phyloP scores from a whole-genome alignment of 306 rosid genomes.

The Dryas drummondii region DNA sequence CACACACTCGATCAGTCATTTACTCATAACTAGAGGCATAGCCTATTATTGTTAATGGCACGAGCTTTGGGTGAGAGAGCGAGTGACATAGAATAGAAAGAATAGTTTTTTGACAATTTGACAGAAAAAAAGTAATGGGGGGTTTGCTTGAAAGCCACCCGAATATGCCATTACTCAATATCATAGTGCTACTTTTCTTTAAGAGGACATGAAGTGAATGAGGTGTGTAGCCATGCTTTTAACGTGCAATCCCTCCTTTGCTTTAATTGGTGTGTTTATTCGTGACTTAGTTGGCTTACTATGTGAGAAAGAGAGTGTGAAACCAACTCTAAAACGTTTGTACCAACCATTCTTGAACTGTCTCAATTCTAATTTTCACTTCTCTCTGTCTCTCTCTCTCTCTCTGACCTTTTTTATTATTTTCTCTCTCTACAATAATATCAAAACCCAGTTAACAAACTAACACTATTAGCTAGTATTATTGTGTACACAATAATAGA shows the following conservation, averaged over 20 bases:
- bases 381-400: slow-evolving; percentile 15
- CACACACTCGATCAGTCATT: too few relatives aligned
- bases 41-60: neutral
- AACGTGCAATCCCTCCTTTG: slow-evolving; percentile 49
- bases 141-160: slow-evolving; percentile 43
- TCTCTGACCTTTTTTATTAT: slow-evolving; percentile 23
- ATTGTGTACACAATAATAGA: slow-evolving; percentile 4
- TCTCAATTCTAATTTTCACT: slow-evolving; percentile 3
- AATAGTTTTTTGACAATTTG: neutral
- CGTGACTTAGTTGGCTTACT: slow-evolving; percentile 38
- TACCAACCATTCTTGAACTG: slow-evolving; percentile 40
- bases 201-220: slow-evolving; percentile 34
- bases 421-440: slow-evolving; percentile 6
- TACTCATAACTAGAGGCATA: too few relatives aligned
- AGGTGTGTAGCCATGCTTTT: slow-evolving; percentile 41
- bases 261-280: slow-evolving; percentile 37
- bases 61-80: slow-evolving; percentile 21
- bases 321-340: slow-evolving; percentile 39
- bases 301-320: slow-evolving; percentile 38
- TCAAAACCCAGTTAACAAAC: neutral
- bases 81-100: neutral
- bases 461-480: slow-evolving; percentile 14
- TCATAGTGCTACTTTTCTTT: slow-evolving; percentile 34
- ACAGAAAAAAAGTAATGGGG: slow-evolving; percentile 12
- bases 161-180: slow-evolving; percentile 35